Percentiles rank a stretch among this genome's conserved stretches.
phyloP scores from a whole-genome alignment of 257 asterid species.

The Solanum paucissectum region DNA sequence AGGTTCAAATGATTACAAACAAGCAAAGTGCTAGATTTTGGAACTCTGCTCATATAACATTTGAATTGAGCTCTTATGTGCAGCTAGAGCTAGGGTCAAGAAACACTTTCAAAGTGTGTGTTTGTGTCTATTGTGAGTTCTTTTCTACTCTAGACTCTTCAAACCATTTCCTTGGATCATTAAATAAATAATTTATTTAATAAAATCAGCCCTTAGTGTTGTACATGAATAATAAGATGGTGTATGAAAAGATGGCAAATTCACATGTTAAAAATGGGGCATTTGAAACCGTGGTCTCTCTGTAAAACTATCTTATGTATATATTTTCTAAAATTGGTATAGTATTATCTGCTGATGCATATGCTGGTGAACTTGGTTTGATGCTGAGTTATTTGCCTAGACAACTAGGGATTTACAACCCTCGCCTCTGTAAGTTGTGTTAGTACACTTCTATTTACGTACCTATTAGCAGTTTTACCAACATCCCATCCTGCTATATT shows the following conservation, averaged over 20 bases:
- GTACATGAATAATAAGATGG: neutral
- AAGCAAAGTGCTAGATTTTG: neutral
- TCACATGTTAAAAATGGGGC: too few species aligned
- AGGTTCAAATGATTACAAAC: neutral
- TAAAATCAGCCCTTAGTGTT: neutral
- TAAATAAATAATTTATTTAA: neutral
- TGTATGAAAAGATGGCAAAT: neutral
- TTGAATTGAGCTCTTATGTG: neutral
- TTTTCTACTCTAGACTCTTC: neutral
- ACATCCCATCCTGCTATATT: neutral
- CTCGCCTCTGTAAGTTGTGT: neutral
- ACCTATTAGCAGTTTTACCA: neutral
- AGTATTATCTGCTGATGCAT: too few species aligned
- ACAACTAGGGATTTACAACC: too few species aligned
- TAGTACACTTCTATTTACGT: neutral
- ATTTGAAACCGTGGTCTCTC: too few species aligned
- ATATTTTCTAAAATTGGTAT: too few species aligned
- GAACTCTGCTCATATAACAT: neutral
- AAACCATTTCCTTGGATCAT: neutral
- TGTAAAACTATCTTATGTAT: too few species aligned
- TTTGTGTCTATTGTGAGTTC: neutral
- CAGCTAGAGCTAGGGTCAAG: neutral
- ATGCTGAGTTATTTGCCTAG: too few species aligned
- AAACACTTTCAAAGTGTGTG: neutral
- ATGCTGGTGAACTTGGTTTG: too few species aligned